Evolutionary conservation across 352 stramenopile genomes (phyloP).

Genomic region (Pythium rhizo-oryzae): DNA sequence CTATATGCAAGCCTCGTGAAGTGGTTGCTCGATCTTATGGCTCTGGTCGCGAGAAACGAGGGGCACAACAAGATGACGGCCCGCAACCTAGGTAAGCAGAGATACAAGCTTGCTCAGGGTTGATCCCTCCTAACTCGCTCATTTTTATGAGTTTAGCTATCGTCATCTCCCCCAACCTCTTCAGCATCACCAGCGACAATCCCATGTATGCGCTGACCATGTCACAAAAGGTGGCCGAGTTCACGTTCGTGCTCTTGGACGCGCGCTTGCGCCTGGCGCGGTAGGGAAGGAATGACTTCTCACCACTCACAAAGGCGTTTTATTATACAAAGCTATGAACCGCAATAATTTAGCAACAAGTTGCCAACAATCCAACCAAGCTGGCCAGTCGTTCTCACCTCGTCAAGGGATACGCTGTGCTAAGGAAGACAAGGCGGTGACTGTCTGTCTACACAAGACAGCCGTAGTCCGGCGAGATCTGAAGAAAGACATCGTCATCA

Average conservation of each 20-base stretch:
- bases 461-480: conserved; percentile 85
- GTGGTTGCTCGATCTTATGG: conserved; percentile 82
- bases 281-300: conserved; percentile 5
- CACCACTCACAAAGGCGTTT: conserved; percentile 5
- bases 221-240: conserved; percentile 77
- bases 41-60: conserved; percentile 55
- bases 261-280: conserved; percentile 33
- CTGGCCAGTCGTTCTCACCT: background rate
- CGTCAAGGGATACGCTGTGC: background rate
- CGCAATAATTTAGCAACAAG: conserved; percentile 26
- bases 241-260: conserved; percentile 52
- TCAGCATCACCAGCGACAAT: conserved; percentile 67
- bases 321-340: conserved; percentile 31
- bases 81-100: conserved; percentile 67
- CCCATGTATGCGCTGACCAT: conserved; percentile 69
- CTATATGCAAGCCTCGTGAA: conserved; percentile 50
- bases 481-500: conserved; percentile 83
- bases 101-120: background rate
- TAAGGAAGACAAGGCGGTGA: background rate
- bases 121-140: background rate
- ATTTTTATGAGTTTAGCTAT: conserved; percentile 73
- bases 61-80: conserved; percentile 78
- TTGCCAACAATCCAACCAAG: conserved; percentile 5
- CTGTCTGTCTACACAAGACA: conserved; percentile 57
- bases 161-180: conserved; percentile 80